These are phyloP conservation scores for Xenosphaeropsis pyriputrescens DNA, from an alignment of 2,329 filamentous ascomycete species.

Conservation along the genomic window DNA sequence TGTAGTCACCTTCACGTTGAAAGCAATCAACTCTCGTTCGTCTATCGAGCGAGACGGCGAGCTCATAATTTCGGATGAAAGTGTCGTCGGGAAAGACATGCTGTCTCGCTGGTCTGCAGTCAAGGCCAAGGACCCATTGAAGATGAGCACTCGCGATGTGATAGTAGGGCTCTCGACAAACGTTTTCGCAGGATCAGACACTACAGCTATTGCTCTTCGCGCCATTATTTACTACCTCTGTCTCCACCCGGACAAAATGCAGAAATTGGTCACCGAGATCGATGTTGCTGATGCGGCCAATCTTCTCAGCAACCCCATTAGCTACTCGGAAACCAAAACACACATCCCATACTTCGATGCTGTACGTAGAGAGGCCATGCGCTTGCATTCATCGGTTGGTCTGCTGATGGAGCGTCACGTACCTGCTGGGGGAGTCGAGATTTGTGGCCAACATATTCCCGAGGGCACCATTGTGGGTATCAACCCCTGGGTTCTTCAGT, in stretches of 20 bases:
- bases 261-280: slow-evolving; percentile 18
- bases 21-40: slow-evolving; percentile 17
- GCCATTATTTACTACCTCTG: slow-evolving; percentile 23
- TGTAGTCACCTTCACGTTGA: slow-evolving; percentile 1
- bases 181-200: slow-evolving; percentile 20
- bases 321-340: not conserved
- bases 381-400: slow-evolving; percentile 23
- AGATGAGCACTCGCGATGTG: slow-evolving; percentile 19
- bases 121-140: slow-evolving; percentile 18
- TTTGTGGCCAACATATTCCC: slow-evolving; percentile 15
- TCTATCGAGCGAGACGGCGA: slow-evolving; percentile 28
- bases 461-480: slow-evolving; percentile 16
- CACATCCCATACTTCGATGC: not conserved
- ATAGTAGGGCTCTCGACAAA: slow-evolving; percentile 1
- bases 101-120: slow-evolving; percentile 18
- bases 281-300: slow-evolving; percentile 10
- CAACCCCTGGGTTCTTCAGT: slow-evolving; percentile 22
- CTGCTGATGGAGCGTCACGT: slow-evolving; percentile 28
- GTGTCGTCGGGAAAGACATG: slow-evolving; percentile 21
- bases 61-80: slow-evolving; percentile 20
- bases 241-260: slow-evolving; percentile 14
- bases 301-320: not conserved
- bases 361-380: slow-evolving; percentile 23
- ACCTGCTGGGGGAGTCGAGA: slow-evolving; percentile 8
- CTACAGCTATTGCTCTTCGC: slow-evolving; percentile 24